A percentile compares a stretch with the other conserved stretches of the same genome.
Conservation (phyloP, 192 early-diverging fungal genomes). For the Gamsiella multidivaricata region DNA sequence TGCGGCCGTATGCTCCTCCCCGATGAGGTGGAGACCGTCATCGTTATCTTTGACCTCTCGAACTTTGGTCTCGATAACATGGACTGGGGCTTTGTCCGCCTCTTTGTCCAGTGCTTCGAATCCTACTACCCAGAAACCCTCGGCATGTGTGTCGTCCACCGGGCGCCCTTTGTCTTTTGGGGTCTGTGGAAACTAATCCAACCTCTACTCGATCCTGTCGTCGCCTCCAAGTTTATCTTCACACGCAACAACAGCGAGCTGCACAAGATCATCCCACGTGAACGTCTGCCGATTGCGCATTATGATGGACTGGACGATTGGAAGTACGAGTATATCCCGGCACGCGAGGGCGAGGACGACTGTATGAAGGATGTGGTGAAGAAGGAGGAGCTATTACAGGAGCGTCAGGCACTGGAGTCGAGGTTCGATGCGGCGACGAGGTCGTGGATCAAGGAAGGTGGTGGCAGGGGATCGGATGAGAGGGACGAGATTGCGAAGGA, state of each 20-base stretch:
- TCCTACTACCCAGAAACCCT: slow-evolving; percentile 93
- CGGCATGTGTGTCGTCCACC: slow-evolving; percentile 83
- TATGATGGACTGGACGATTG: slow-evolving; percentile 70
- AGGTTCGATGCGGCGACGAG: slow-evolving; percentile 59
- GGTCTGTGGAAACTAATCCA: slow-evolving; percentile 86
- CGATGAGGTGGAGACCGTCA: slow-evolving; percentile 70
- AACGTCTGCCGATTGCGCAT: slow-evolving; percentile 68
- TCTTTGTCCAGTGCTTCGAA: slow-evolving; percentile 84
- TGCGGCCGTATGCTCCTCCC: slow-evolving; percentile 56
- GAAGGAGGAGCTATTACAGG: slow-evolving; percentile 44
- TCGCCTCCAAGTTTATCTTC: slow-evolving; percentile 87
- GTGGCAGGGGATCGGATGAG: slow-evolving; percentile 40
- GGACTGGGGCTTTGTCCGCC: slow-evolving; percentile 67
- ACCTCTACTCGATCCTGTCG: slow-evolving; percentile 89
- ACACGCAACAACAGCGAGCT: slow-evolving; percentile 71
- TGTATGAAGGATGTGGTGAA: slow-evolving; percentile 58
- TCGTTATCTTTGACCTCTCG: slow-evolving; percentile 84
- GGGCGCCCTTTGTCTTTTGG: slow-evolving; percentile 91
- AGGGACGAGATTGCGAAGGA: slow-evolving; percentile 54
- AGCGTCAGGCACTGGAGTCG: slow-evolving; percentile 45
- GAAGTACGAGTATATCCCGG: slow-evolving; percentile 62
- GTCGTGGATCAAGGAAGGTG: slow-evolving; percentile 58
- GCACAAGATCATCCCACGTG: slow-evolving; percentile 68
- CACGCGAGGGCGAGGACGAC: slow-evolving; percentile 38
- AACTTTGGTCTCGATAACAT: slow-evolving; percentile 85